Evolutionary conservation across 2,329 filamentous ascomycete genomes (phyloP), one percentile per base, ranked within the genome.

Genomic region (Fusarium austroafricanum): DNA sequence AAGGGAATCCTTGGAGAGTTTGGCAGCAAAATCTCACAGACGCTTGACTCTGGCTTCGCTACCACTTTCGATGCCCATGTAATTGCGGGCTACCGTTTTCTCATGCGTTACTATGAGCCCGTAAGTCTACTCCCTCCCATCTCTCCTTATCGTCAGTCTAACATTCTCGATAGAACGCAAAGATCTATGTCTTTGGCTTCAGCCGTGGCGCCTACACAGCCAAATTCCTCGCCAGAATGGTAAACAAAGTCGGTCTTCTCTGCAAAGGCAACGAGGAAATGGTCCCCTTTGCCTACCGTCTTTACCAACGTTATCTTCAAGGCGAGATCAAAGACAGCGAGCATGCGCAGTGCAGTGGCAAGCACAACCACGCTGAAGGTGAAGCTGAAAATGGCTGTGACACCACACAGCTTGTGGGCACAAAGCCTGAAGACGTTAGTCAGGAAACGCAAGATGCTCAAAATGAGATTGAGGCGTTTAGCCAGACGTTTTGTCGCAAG

Each of bases 151-250:
- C 1, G 2, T 1, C 10, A 29, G 37, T 15, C 45, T 70, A 20
- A 69, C 20, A 17, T 26, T 5, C 9, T 5, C 5, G 10, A 1
- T 26, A 83, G 71, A 82, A 79, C 1, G 83, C 84, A 64, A 81
- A 81, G 47, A 84, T 87, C 33, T 87, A 86, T 67, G 82, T 86
- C 68, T 86, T 86, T 46, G 84, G 84, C 14, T 86, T 86, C 70
- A 83, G 80, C 10, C 81, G 84, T 21, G 84, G 84, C 3, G 83
- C 84, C 14, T 86, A 83, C 66, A 85, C 83, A 2, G 84, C 84
- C n/a, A 81, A 81, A 21, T 85, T 86, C 67, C 78, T 86, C 2
- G 81, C 84, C 0, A 79, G 83, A 44, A 86, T 86, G 84, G 74
- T 86, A 39, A 76, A 83, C 55, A 79, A 78, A 5, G 79, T 85